phyloP scores from a whole-genome alignment of 2,329 filamentous ascomycete species.

The Diaporthe sp. region DNA sequence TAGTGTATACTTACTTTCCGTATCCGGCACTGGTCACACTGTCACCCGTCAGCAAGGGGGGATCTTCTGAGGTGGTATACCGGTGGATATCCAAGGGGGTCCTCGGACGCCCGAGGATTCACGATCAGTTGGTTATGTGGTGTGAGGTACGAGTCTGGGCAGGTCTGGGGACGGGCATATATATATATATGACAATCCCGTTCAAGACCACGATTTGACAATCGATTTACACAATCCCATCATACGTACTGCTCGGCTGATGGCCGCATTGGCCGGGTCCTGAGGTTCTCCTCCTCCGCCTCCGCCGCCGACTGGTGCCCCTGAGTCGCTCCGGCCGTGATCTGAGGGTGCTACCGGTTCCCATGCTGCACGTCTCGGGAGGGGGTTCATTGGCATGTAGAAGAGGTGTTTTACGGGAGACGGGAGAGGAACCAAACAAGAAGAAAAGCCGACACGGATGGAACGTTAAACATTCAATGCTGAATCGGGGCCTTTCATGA shows the following conservation, averaged over 20 bases:
- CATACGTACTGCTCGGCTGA: constrained; percentile 35
- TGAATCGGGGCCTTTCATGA: neutral
- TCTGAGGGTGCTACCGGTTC: constrained; percentile 24
- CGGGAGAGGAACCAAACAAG: neutral
- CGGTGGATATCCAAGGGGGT: constrained; percentile 18
- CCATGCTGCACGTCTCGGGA: constrained; percentile 19
- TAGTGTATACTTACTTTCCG: constrained; percentile 46
- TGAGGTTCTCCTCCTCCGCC: constrained; percentile 16
- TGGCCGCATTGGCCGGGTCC: constrained; percentile 24
- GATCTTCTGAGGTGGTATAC: constrained; percentile 9
- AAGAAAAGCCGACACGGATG: neutral
- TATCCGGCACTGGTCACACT: constrained; percentile 53
- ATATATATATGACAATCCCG: no score
- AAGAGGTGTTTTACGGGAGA: neutral
- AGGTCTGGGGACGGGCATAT: neutral
- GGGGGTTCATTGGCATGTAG: neutral
- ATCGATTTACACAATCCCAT: no score
- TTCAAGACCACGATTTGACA: no score
- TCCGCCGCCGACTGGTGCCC: constrained; percentile 6
- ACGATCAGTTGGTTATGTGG: neutral
- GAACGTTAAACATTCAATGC: constrained; percentile 4
- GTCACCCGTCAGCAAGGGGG: constrained; percentile 9
- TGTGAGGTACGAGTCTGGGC: neutral
- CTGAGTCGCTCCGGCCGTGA: constrained; percentile 28
- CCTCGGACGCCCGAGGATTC: constrained; percentile 21